phyloP scores from a whole-genome alignment of 768 basidiomycete genomes.

The Psilocybe cubensis region DNA sequence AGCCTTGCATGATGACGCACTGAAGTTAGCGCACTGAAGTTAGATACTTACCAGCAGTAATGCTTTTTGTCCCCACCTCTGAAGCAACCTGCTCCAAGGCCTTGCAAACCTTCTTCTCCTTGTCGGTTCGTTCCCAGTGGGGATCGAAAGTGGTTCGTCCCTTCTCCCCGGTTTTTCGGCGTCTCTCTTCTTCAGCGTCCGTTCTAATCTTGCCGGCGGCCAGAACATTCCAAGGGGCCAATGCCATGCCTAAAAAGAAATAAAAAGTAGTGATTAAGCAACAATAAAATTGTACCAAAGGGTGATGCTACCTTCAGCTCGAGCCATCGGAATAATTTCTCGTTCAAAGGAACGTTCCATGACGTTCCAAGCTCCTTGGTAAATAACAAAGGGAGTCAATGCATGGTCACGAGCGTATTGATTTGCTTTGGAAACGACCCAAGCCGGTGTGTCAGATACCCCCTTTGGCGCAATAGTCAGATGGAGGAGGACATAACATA shows the following conservation, averaged over 20 bases:
- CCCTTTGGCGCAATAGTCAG: conserved; percentile 26
- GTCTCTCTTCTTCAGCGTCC: conserved; percentile 42
- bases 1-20: neutral
- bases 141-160: conserved; percentile 35
- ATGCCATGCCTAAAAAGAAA: conserved; percentile 28
- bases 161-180: conserved; percentile 35
- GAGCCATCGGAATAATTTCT: conserved; percentile 54
- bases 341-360: conserved; percentile 53
- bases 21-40: neutral
- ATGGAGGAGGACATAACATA: too few species aligned
- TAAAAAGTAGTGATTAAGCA: neutral
- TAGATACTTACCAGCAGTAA: conserved; percentile 43
- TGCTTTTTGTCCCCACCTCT: conserved; percentile 49
- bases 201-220: conserved; percentile 54
- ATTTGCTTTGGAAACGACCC: conserved; percentile 52
- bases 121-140: conserved; percentile 50
- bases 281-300: neutral
- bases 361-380: conserved; percentile 53
- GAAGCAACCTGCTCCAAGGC: conserved; percentile 54
- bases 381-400: conserved; percentile 55
- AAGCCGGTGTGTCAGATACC: conserved; percentile 48
- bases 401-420: conserved; percentile 53
- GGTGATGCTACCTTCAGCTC: conserved; percentile 37
- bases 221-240: conserved; percentile 37
- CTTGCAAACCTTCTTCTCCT: conserved; percentile 42